Evolutionary conservation across 2,329 filamentous ascomycete species (phyloP).

Genomic region (Cladophialophora psammophila): DNA sequence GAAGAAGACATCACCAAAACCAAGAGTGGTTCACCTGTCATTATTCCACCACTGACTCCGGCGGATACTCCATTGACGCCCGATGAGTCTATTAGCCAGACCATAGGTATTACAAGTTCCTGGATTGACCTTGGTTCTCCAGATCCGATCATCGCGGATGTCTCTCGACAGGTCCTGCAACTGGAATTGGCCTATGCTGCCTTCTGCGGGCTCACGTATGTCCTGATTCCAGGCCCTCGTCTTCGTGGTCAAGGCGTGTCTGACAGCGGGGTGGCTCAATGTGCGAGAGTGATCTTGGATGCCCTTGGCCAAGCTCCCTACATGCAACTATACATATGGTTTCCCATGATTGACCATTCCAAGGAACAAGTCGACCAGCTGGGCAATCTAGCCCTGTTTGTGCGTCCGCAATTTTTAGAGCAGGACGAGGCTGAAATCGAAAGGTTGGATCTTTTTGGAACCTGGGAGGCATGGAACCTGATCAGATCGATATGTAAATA

Average conservation of each 20-base stretch:
- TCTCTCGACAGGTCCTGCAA: conserved; percentile 88
- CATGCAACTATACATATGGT: conserved; percentile 78
- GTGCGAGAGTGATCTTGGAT: conserved; percentile 83
- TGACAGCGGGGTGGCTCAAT: conserved; percentile 69
- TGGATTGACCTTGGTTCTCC: conserved; percentile 91
- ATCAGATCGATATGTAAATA: conserved; percentile 88
- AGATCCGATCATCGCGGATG: conserved; percentile 80
- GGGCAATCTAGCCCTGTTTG: conserved; percentile 54
- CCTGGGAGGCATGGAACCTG: conserved; percentile 94
- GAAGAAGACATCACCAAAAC: conserved; percentile 51
- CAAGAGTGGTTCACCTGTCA: conserved; percentile 50
- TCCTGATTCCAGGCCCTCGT: conserved; percentile 81
- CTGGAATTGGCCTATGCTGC: conserved; percentile 93
- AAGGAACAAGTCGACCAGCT: conserved; percentile 59
- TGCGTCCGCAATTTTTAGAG: conserved; percentile 50
- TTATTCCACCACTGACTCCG: conserved; percentile 51
- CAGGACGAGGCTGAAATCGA: conserved; percentile 46
- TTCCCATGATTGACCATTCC: conserved; percentile 82
- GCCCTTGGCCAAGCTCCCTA: conserved; percentile 76
- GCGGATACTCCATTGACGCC: conserved; percentile 71
- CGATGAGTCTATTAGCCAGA: conserved; percentile 79
- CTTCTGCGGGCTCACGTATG: conserved; percentile 86
- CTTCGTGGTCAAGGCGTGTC: conserved; percentile 63
- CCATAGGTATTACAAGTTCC: conserved; percentile 80
- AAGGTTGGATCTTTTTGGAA: conserved; percentile 73